A percentile compares a stretch with the other conserved stretches of the same genome.
Conservation (phyloP, 129 eudicot genomes). For the Heracleum sosnowskyi region DNA sequence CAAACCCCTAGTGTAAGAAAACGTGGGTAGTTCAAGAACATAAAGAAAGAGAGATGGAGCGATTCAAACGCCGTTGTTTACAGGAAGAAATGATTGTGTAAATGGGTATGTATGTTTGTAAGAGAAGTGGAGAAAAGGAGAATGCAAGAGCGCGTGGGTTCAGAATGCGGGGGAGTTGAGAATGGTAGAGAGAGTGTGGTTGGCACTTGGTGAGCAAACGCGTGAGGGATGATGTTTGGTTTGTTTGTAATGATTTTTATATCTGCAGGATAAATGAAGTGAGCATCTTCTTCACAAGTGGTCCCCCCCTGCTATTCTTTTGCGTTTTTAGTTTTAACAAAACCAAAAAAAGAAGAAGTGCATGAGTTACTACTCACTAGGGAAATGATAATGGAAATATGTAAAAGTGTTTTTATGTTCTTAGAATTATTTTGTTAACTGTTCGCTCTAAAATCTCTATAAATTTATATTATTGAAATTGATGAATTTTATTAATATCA, state of each 20-base stretch:
- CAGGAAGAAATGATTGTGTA: not conserved
- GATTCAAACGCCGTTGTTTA: not conserved
- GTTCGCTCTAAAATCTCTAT: too few relatives aligned
- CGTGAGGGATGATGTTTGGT: not conserved
- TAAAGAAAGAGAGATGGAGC: not conserved
- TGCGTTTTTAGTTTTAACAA: not conserved
- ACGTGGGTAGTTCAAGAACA: not conserved
- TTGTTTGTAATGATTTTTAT: not conserved
- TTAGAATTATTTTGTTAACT: too few relatives aligned
- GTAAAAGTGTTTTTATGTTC: too few relatives aligned
- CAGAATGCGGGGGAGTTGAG: not conserved
- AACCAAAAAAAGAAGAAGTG: too few relatives aligned
- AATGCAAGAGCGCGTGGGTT: not conserved
- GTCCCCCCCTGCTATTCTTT: not conserved
- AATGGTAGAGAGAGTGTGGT: not conserved
- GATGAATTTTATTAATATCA: too few relatives aligned
- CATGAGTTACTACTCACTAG: too few relatives aligned
- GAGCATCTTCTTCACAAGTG: not conserved
- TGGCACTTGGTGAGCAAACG: not conserved
- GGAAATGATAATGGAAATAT: too few relatives aligned
- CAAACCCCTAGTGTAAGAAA: not conserved
- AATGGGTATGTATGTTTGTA: not conserved
- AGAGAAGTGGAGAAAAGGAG: not conserved
- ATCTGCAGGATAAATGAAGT: not conserved
- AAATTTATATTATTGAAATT: too few relatives aligned